These are phyloP conservation scores for Ligustrum vulgare DNA, from an alignment of 257 asterid genomes.

Conservation along the genomic window DNA sequence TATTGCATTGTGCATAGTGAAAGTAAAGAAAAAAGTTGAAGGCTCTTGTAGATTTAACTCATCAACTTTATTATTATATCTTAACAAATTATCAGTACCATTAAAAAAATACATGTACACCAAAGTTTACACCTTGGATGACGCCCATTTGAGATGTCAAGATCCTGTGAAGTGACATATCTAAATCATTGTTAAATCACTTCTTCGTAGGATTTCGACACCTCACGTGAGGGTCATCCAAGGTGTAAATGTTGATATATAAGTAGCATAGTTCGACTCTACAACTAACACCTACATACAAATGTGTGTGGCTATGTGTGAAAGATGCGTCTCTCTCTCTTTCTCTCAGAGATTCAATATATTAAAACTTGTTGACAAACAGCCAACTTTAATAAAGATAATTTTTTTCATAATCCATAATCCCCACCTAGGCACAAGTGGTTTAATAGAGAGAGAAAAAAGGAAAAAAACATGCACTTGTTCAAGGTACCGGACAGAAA, in stretches of 20 bases:
- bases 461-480: background rate
- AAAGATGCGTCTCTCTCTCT: no score
- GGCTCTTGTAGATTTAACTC: background rate
- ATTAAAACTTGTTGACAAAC: conserved; percentile 16
- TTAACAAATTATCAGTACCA: background rate
- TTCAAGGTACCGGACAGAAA: background rate
- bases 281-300: conserved; percentile 32
- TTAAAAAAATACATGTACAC: no score
- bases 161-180: no score
- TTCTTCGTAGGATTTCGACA: no score
- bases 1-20: background rate
- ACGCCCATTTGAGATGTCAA: no score
- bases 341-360: conserved; percentile 11
- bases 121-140: no score
- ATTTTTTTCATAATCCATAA: background rate
- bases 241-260: no score
- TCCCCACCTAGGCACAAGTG: background rate
- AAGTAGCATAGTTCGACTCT: background rate
- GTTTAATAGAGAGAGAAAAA: background rate
- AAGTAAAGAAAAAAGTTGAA: background rate
- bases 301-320: background rate
- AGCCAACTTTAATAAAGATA: background rate
- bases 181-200: no score
- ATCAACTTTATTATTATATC: background rate
- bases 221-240: no score